Percentiles rank a stretch among this genome's conserved stretches.
phyloP scores from a whole-genome alignment of 179 eudicot genomes.

The Dionaea muscipula region DNA sequence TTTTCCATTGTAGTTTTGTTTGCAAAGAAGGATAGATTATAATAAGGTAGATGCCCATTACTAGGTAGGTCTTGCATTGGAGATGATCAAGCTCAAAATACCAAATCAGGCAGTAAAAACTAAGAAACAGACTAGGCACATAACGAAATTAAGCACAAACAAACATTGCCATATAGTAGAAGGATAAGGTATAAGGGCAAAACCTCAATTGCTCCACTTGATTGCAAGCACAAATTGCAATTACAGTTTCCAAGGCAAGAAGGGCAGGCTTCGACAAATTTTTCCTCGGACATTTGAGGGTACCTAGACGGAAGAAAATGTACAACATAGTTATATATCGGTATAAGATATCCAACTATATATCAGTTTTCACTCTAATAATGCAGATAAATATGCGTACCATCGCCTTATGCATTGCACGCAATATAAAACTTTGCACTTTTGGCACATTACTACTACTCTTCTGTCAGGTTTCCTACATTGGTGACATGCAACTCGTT shows the following conservation, averaged over 20 bases:
- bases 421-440: conserved; percentile 52
- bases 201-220: conserved; percentile 39
- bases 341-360: not conserved
- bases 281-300: conserved; percentile 45
- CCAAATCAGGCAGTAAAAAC: too few relatives aligned
- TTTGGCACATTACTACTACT: conserved; percentile 51
- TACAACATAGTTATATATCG: not conserved
- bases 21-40: too few relatives aligned
- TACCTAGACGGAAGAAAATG: conserved; percentile 32
- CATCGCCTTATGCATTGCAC: conserved; percentile 55
- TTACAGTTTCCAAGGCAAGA: conserved; percentile 70
- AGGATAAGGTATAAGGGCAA: not conserved
- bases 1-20: too few relatives aligned
- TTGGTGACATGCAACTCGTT: conserved; percentile 48
- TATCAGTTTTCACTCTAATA: not conserved
- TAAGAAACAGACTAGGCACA: too few relatives aligned
- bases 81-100: too few relatives aligned
- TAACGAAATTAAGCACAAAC: too few relatives aligned
- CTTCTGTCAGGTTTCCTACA: conserved; percentile 49
- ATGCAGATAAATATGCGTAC: conserved; percentile 20
- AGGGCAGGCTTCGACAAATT: conserved; percentile 58
- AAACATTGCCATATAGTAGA: too few relatives aligned
- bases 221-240: conserved; percentile 63
- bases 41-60: too few relatives aligned
- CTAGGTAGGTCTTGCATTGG: too few relatives aligned